A percentile compares a stretch with the other conserved stretches of the same genome.
Conservation (phyloP, 192 early-diverging fungal species). For the Backusella macrospora region DNA sequence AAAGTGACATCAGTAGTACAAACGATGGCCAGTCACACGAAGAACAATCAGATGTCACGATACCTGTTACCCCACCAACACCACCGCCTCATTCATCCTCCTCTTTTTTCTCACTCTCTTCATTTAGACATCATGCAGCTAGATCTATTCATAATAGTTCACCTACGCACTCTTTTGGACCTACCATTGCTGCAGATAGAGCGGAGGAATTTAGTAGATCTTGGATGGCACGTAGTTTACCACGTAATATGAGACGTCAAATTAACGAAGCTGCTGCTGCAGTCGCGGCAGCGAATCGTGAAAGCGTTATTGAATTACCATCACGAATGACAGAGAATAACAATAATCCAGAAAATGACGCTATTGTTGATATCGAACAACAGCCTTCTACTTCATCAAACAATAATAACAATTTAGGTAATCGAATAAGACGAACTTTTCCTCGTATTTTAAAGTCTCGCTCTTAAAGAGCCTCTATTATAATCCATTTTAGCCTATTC, state of each 20-base stretch:
- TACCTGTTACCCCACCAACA: not conserved
- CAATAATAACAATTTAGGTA: not conserved
- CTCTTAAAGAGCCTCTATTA: not conserved
- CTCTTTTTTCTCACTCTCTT: not conserved
- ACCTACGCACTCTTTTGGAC: conserved; percentile 33
- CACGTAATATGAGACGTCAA: conserved; percentile 43
- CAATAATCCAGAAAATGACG: not conserved
- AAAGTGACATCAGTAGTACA: not conserved
- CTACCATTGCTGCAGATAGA: conserved; percentile 27
- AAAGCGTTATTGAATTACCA: conserved; percentile 27
- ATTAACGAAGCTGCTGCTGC: conserved; percentile 10
- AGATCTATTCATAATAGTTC: not conserved
- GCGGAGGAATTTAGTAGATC: conserved; percentile 35
- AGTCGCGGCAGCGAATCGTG: not conserved
- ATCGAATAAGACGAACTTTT: not conserved
- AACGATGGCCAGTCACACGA: not conserved
- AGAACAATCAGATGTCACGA: not conserved
- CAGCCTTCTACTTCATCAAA: not conserved
- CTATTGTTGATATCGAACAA: not conserved
- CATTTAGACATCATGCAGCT: not conserved
- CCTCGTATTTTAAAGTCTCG: not conserved
- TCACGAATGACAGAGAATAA: conserved; percentile 26
- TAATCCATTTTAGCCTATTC: no score
- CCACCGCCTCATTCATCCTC: not conserved
- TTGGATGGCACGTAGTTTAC: conserved; percentile 41